phyloP scores from a whole-genome alignment of 495 filamentous ascomycete genomes.

The Penicillium pancosmium region DNA sequence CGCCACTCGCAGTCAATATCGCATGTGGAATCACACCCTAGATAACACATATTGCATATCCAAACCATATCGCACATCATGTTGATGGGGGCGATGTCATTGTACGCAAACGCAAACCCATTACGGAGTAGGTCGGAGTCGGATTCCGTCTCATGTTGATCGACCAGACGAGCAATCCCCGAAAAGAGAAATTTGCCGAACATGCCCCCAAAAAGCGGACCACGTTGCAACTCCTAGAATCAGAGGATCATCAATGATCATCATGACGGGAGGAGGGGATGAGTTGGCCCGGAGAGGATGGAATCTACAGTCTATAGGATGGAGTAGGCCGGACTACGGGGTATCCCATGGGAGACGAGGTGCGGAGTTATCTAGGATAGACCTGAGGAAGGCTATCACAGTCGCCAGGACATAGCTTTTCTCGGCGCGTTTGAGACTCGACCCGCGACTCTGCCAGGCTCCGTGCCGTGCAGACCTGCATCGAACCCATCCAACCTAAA shows the following conservation, averaged over 20 bases:
- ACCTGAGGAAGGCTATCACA: not conserved
- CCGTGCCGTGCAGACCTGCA: slow-evolving; percentile 6
- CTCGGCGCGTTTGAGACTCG: slow-evolving; percentile 4
- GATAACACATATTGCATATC: slow-evolving; percentile 12
- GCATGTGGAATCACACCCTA: not conserved
- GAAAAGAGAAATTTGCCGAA: slow-evolving; percentile 3
- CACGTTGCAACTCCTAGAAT: slow-evolving; percentile 16
- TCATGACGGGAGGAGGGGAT: slow-evolving; percentile 3
- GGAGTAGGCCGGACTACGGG: not conserved
- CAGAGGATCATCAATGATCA: slow-evolving; percentile 10
- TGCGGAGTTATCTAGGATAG: not conserved
- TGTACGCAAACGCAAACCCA: not conserved
- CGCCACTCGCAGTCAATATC: not conserved
- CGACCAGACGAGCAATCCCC: slow-evolving; percentile 1
- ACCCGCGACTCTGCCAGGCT: not conserved
- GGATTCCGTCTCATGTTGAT: slow-evolving; percentile 12
- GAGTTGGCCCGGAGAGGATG: not conserved
- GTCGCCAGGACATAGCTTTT: not conserved
- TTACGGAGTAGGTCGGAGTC: not conserved
- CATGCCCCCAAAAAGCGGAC: slow-evolving; percentile 6
- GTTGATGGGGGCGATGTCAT: not conserved
- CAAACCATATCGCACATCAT: slow-evolving; percentile 7
- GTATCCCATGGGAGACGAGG: not conserved
- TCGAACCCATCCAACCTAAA: slow-evolving; percentile 2
- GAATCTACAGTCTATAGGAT: not conserved